These are phyloP conservation scores for Heterobasidion irregulare DNA, from an alignment of 1,284 basidiomycete genomes.

Conservation along the genomic window DNA sequence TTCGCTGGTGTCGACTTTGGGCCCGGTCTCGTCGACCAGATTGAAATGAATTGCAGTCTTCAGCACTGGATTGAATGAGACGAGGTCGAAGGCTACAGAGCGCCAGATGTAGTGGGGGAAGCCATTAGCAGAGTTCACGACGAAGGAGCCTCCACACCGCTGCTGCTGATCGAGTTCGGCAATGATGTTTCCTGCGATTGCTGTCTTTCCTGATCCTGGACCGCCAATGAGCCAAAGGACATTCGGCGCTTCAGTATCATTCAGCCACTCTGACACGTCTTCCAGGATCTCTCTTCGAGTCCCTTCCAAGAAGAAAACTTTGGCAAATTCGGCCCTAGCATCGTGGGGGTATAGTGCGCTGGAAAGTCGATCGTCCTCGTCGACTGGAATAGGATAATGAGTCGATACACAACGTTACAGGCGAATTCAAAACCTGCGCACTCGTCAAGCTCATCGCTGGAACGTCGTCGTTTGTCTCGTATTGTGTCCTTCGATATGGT, in stretches of 20 bases:
- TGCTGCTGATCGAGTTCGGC: conserved; percentile 4
- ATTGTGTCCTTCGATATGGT: not conserved
- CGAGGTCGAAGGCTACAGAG: conserved; percentile 3
- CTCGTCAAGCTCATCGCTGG: not conserved
- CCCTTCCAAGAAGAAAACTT: conserved; percentile 1
- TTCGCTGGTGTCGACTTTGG: not conserved
- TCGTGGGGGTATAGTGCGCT: not conserved
- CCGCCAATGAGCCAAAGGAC: conserved; percentile 9
- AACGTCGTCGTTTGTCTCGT: not conserved
- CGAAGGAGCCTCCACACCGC: conserved; percentile 4
- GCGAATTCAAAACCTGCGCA: no score
- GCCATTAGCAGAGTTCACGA: not conserved
- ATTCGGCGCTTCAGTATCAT: not conserved
- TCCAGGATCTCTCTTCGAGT: not conserved
- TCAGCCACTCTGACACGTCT: conserved; percentile 1
- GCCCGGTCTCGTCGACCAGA: not conserved
- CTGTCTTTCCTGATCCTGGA: conserved; percentile 8
- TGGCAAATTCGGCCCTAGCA: not conserved
- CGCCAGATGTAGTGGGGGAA: conserved; percentile 2
- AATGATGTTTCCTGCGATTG: conserved; percentile 5
- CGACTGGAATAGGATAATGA: not conserved
- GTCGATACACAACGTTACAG: not conserved
- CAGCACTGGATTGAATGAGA: not conserved
- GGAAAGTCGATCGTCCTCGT: conserved; percentile 1
- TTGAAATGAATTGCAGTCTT: not conserved